Percentiles rank a stretch among this genome's conserved stretches.
These are phyloP conservation scores for Avena sativa DNA, from an alignment of 176 grass and related monocot genomes.

Conservation along the genomic window DNA sequence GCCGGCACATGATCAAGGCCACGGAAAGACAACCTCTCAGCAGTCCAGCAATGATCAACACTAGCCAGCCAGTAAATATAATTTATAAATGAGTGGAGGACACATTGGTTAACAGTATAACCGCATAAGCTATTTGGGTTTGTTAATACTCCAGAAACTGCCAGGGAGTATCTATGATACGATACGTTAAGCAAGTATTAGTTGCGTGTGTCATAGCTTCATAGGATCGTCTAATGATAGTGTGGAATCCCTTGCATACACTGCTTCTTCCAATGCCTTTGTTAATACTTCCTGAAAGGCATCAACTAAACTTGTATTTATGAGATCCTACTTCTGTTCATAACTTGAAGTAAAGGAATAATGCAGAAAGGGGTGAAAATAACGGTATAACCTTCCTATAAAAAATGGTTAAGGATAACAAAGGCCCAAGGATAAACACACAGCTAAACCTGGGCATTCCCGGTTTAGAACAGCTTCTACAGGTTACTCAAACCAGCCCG, in stretches of 20 bases:
- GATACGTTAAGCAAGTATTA: not conserved
- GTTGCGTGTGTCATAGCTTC: no score
- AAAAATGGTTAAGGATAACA: not conserved
- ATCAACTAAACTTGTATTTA: not conserved
- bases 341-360: not conserved
- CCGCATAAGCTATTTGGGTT: no score
- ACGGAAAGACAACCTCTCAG: no score
- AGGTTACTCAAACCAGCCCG: no score
- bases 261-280: not conserved
- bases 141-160: no score
- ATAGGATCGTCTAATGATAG: not conserved
- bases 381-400: not conserved
- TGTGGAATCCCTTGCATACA: not conserved
- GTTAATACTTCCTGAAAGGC: slow-evolving; percentile 56
- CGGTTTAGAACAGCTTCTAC: no score
- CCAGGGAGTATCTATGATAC: not conserved
- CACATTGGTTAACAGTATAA: no score
- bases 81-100: no score
- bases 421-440: not conserved
- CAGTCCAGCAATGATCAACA: no score
- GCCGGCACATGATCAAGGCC: no score
- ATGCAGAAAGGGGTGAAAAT: not conserved
- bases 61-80: no score
- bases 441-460: no score
- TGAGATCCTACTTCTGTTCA: not conserved